Conservation (phyloP, 1,284 basidiomycete genomes). For the Cryptococcus maquisensis region DNA sequence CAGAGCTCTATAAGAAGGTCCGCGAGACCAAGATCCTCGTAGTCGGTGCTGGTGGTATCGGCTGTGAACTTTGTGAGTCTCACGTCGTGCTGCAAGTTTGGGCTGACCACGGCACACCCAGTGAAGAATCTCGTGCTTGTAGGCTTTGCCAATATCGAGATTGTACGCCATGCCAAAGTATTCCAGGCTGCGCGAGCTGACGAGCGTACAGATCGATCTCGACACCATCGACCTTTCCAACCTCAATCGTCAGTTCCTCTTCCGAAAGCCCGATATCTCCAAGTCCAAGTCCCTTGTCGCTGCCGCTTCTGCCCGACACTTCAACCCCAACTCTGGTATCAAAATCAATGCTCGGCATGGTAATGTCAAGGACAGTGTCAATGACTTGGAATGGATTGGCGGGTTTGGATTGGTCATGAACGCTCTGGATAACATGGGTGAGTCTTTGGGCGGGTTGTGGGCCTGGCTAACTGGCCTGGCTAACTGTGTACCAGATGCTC, state of each 20-base stretch:
- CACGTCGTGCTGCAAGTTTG: neutral
- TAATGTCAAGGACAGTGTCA: slow-evolving; percentile 92
- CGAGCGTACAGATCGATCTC: slow-evolving; percentile 67
- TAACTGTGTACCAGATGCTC: slow-evolving; percentile 58
- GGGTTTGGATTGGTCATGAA: slow-evolving; percentile 91
- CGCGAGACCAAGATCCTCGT: slow-evolving; percentile 69
- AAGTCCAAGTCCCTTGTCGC: slow-evolving; percentile 94
- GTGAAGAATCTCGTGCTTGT: slow-evolving; percentile 95
- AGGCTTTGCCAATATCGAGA: slow-evolving; percentile 86
- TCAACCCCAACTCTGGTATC: slow-evolving; percentile 72
- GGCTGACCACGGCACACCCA: slow-evolving; percentile 40
- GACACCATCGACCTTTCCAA: slow-evolving; percentile 99
- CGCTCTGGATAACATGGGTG: slow-evolving; percentile 91
- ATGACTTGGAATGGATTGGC: slow-evolving; percentile 84
- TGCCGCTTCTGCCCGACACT: slow-evolving; percentile 77
- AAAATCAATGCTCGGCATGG: slow-evolving; percentile 84
- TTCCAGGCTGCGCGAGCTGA: neutral
- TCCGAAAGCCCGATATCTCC: slow-evolving; percentile 95
- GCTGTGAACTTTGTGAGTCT: slow-evolving; percentile 84
- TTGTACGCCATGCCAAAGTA: slow-evolving; percentile 37
- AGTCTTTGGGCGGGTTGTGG: slow-evolving; percentile 27
- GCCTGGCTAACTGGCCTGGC: neutral
- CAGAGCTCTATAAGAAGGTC: slow-evolving; percentile 56
- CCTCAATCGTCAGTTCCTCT: slow-evolving; percentile 95
- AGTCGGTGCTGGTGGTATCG: slow-evolving; percentile 96